phyloP scores from a whole-genome alignment of 2,329 filamentous ascomycete genomes.

The Ophiostoma sp. region DNA sequence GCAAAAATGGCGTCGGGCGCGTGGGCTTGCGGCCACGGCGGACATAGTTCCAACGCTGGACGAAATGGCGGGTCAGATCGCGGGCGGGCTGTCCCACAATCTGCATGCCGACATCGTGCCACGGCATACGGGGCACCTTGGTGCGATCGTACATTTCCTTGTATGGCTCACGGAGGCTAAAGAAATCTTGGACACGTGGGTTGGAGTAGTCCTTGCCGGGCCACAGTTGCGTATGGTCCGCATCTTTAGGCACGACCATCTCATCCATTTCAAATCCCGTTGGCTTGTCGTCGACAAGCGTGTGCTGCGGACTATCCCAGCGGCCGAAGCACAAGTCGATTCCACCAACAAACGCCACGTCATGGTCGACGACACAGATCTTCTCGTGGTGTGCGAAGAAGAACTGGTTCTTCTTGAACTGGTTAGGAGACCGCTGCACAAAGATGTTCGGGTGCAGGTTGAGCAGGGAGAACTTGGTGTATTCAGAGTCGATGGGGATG shows the following conservation, averaged over 20 bases:
- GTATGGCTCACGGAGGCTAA: slow-evolving; percentile 84
- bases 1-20: slow-evolving; percentile 82
- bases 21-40: slow-evolving; percentile 88
- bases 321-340: slow-evolving; percentile 95
- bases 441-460: slow-evolving; percentile 96
- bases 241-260: slow-evolving; percentile 69
- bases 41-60: slow-evolving; percentile 97
- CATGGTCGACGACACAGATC: slow-evolving; percentile 93
- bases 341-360: slow-evolving; percentile 89
- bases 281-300: slow-evolving; percentile 83
- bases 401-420: slow-evolving; percentile 98
- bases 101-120: slow-evolving; percentile 98
- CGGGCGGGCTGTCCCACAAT: slow-evolving; percentile 92
- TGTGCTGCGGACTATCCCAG: slow-evolving; percentile 95
- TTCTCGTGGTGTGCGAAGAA: slow-evolving; percentile 99
- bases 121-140: slow-evolving; percentile 88
- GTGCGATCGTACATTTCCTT: slow-evolving; percentile 98
- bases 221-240: slow-evolving; percentile 92
- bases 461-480: slow-evolving; percentile 92
- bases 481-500: slow-evolving; percentile 95
- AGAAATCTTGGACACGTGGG: slow-evolving; percentile 91
- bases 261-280: slow-evolving; percentile 84
- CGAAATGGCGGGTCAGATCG: slow-evolving; percentile 91
- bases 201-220: slow-evolving; percentile 99
- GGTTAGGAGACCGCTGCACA: slow-evolving; percentile 91